Evolutionary conservation across 768 basidiomycete species (phyloP), one percentile per base, ranked within the genome.

Genomic region (Podaxis sp.): DNA sequence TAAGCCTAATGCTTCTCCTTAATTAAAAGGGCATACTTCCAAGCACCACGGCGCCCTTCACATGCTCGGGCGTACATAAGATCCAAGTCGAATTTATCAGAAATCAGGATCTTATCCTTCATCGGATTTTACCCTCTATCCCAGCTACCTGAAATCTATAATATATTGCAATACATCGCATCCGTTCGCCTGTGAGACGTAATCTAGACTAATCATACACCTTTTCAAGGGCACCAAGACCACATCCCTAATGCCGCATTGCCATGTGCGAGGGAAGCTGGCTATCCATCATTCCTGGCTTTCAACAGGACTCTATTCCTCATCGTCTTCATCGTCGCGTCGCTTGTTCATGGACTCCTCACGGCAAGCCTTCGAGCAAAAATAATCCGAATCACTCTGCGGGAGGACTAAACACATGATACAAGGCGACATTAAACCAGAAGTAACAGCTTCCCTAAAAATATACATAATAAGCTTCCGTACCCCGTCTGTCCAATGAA

Each of bases 401-500:
- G 87, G 87, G 62, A 81, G 73, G 44, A 72, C 75, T 65, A 84
- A 70, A 65, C 87, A 89, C 84, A 88, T 83, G 65, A 89, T 86
- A 63, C 87, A 88, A 9, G 82, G 78, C 13, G 75, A 67, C 36
- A 73, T 80, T 36, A 86, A 64, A 28, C 85, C 83, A 16, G 77
- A 71, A 14, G 68, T 71, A 11, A 87, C 85, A 0, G 85, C 85
- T 66, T 88, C 84, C 71, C 87, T 88, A 56, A 37, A 61, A 47
- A 27, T 7, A 62, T n/a, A 32, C 40, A 25, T 18, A 53, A 42
- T 42, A 11, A 37, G 46, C 50, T 57, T 44, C 32, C 35, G 28
- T 21, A 61, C 21, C 37, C 51, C 28, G 46, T 42, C 50, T 40
- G 32, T 18, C 3, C 6, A 38, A 62, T 53, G 52, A 18, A 55